Conservation (phyloP, 202 grass and related monocot genomes). For the Schoenoplectus triqueter region DNA sequence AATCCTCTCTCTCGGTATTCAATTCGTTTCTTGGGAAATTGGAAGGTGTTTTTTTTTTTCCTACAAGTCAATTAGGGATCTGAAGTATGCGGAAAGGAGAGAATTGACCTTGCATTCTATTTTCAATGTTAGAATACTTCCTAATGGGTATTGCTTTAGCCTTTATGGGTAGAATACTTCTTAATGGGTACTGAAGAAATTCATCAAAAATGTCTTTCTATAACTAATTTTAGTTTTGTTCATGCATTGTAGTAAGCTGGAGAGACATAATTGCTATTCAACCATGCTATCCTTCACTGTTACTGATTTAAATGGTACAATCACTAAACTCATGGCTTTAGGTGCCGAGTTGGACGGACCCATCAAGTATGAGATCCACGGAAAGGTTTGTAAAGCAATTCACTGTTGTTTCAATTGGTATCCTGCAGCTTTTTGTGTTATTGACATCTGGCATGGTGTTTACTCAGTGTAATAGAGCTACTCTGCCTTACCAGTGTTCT, state of each 20-base stretch:
- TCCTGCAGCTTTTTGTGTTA: neutral
- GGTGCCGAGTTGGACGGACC: constrained; percentile 88
- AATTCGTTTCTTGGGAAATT: neutral
- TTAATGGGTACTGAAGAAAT: neutral
- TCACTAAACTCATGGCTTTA: constrained; percentile 70
- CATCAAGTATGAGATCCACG: constrained; percentile 86
- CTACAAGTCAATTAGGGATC: neutral
- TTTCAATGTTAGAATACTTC: neutral
- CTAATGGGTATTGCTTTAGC: neutral
- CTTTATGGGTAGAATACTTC: too few species aligned
- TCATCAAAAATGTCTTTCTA: neutral
- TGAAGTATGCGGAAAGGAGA: neutral
- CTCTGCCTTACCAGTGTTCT: too few species aligned
- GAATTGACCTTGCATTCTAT: neutral
- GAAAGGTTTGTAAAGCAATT: constrained; percentile 53
- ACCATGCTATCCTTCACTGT: constrained; percentile 94
- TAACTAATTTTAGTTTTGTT: neutral
- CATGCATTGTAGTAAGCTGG: constrained; percentile 49
- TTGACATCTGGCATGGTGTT: neutral
- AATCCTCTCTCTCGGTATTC: constrained; percentile 4
- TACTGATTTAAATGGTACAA: constrained; percentile 66
- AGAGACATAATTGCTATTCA: constrained; percentile 62
- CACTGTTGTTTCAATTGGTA: neutral
- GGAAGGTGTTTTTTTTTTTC: neutral
- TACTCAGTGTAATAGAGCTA: neutral